These are phyloP conservation scores for Wallacemonas collosoma DNA, from an alignment of 208 protist species.

Conservation along the genomic window DNA sequence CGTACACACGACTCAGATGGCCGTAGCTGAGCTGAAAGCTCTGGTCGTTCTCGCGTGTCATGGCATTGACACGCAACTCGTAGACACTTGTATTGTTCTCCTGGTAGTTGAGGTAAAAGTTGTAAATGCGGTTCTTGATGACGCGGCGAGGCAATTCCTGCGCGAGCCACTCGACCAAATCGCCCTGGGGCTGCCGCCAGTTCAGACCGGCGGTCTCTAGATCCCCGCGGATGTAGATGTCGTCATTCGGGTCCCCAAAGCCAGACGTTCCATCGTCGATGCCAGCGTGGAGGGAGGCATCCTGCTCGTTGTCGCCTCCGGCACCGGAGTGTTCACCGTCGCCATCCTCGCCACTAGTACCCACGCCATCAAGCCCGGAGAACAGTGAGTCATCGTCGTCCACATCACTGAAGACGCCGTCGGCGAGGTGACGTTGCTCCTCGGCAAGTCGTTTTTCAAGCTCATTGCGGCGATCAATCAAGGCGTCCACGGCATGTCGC, in stretches of 20 bases:
- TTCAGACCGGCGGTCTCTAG: slow-evolving; percentile 82
- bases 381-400: slow-evolving; percentile 53
- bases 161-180: slow-evolving; percentile 89
- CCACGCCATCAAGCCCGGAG: slow-evolving; percentile 26
- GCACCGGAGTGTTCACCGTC: background rate
- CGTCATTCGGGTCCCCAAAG: slow-evolving; percentile 37
- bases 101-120: slow-evolving; percentile 92
- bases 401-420: slow-evolving; percentile 90
- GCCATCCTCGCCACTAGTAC: slow-evolving; percentile 23
- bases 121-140: slow-evolving; percentile 91
- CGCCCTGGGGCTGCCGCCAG: slow-evolving; percentile 86
- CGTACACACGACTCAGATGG: slow-evolving; percentile 89
- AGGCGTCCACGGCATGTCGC: slow-evolving; percentile 66
- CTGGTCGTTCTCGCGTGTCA: slow-evolving; percentile 93
- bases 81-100: slow-evolving; percentile 82
- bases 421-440: slow-evolving; percentile 69
- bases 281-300: slow-evolving; percentile 17
- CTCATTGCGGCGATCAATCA: slow-evolving; percentile 72
- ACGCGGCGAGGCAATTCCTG: slow-evolving; percentile 86
- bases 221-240: slow-evolving; percentile 78
- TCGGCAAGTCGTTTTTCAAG: slow-evolving; percentile 60
- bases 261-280: slow-evolving; percentile 34
- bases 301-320: background rate
- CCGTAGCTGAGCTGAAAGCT: slow-evolving; percentile 95
- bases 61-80: slow-evolving; percentile 76